Evolutionary conservation across 306 rosid genomes (phyloP), one percentile per base, ranked within the genome.

Genomic region (Citrullus amarus): DNA sequence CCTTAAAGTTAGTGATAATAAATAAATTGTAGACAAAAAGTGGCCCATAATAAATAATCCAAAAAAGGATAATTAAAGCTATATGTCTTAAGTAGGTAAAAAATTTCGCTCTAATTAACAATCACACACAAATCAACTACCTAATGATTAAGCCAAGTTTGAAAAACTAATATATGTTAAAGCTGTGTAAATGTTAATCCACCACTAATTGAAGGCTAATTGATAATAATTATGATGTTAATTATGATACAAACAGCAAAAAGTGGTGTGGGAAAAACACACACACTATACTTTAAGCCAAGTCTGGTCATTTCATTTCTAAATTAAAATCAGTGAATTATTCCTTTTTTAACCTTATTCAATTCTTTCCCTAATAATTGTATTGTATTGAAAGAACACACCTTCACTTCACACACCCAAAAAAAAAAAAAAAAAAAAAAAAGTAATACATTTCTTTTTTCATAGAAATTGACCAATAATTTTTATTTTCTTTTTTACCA

Each of bases 121-220:
- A 73, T 73, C 77, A 28, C 60, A 51, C 53, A 73, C 34, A 51
- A 30, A 73, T 73, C 77, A 73, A 73, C 77, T 32, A 30, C 60
- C 46, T 30, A 73, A 73, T 73, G 61, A 73, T 73, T 73, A 73
- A 51, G 20, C 55, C n/a, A n/a, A 51, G 22, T 25, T 73, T 51
- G 18, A 51, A 50, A 30, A 73, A 30, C 7, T 30, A 10, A 48
- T 71, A 71, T 71, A 22, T 46, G 76, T 71, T 44, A 71, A 48
- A 71, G 76, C 76, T 48, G 46, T 25, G 39, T 18, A 71, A 71
- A 48, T 48, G 76, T 73, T 30, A 73, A 73, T 73, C 28, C 61
- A 14, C 77, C 56, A 13, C 77, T 73, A 50, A 73, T 28, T 73
- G 44, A 16, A 73, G 59, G 28, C 54, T 73, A 73, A 72, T 72